Evolutionary conservation across 2,329 filamentous ascomycete species (phyloP), one percentile per base, ranked within the genome.

Genomic region (Exophiala mesophila): DNA sequence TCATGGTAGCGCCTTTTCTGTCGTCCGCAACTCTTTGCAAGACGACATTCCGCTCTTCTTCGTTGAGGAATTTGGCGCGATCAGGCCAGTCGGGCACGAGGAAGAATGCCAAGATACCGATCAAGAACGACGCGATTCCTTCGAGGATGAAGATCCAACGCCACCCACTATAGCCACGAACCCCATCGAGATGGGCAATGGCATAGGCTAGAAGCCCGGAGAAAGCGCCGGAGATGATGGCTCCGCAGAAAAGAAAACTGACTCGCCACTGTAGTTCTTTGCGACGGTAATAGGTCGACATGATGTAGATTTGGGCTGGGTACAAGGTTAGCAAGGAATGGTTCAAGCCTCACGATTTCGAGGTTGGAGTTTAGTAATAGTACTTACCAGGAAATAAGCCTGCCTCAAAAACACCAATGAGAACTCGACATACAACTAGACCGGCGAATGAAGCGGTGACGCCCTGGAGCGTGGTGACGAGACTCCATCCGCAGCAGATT

Each of bases 121-220:
- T 33, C 5, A 53, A 35, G 17, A 59, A 49, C 5, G 60, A 58
- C 13, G 59, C 49, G 8, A 61, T 4, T n/a, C 49, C 53, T 45
- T 63, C 60, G 20, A 63, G 53, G 41, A 64, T 63, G 49, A 64
- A 63, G 32, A 63, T 61, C 59, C 60, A 64, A 33, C 57, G 68
- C 38, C 52, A 51, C 13, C 40, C 45, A 9, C 13, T 18, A 23
- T 49, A 44, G 8, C 53, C 47, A 3, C 19, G 29, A 4, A 41
- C 21, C 3, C 72, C 72, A 37, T 72, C 64, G 66, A 76, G 72
- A 56, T 70, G 66, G 56, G 65, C 65, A 24, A 76, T 73, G 2
- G 57, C 71, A 47, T 64, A 74, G 2, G 74, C 73, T 0, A 77
- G 57, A n/a, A 77, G 56, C 0, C 73, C 73, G 18, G 60, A 61